These are phyloP conservation scores for Ascochyta clinopodiicola DNA, from an alignment of 2,329 filamentous ascomycete species.

Conservation along the genomic window DNA sequence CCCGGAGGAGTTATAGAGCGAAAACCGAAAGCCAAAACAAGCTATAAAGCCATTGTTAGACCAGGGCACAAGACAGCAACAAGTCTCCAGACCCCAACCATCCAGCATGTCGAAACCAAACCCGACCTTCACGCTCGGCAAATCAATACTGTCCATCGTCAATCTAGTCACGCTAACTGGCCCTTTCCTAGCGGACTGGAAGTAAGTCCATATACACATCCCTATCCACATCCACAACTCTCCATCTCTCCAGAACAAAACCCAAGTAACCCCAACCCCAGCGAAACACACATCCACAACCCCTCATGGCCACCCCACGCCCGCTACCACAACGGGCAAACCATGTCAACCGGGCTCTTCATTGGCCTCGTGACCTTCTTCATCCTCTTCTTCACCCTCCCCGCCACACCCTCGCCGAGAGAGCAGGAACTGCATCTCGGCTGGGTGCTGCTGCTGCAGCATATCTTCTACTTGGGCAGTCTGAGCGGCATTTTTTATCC, in stretches of 20 bases:
- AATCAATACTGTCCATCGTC: not conserved
- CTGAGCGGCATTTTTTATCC: conserved; percentile 57
- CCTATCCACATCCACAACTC: no score
- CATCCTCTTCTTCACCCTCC: not conserved
- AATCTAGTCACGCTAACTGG: not conserved
- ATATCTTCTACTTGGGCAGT: conserved; percentile 54
- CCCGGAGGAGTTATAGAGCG: not conserved
- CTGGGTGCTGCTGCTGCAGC: conserved; percentile 43
- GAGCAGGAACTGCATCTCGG: conserved; percentile 17
- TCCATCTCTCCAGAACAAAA: no score
- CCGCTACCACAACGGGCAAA: conserved; percentile 61
- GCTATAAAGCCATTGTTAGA: no score
- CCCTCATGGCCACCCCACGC: conserved; percentile 59
- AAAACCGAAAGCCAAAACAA: not conserved
- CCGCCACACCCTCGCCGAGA: not conserved
- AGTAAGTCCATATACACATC: conserved; percentile 10
- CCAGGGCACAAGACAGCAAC: not conserved
- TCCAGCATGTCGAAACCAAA: not conserved
- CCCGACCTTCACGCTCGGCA: not conserved
- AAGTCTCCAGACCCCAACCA: not conserved
- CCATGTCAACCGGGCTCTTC: conserved; percentile 55
- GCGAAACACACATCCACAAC: conserved; percentile 56
- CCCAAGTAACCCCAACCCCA: not conserved
- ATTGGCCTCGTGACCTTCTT: conserved; percentile 40
- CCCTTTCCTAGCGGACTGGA: conserved; percentile 45